These are phyloP conservation scores for Fusarium sp. DNA, from an alignment of 2,329 filamentous ascomycete species.

Conservation along the genomic window DNA sequence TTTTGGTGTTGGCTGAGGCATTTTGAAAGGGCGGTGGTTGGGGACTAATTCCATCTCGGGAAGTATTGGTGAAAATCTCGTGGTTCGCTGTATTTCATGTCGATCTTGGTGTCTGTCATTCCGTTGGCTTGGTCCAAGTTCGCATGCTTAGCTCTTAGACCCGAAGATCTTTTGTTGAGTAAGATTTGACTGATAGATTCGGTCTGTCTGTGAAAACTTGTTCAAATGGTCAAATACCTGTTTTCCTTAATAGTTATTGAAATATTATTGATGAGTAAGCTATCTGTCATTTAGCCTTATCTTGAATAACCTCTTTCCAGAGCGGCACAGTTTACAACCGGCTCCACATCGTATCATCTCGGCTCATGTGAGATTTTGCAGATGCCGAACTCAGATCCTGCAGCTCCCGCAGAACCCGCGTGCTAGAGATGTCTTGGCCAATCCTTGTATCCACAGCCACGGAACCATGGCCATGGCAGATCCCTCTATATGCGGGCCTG, in stretches of 20 bases:
- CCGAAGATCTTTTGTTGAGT: constrained; percentile 28
- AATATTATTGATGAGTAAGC: background rate
- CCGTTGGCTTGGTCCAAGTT: constrained; percentile 29
- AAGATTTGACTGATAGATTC: constrained; percentile 2
- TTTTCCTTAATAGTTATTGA: background rate
- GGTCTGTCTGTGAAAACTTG: background rate
- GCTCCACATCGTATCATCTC: constrained; percentile 12
- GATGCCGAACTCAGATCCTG: constrained; percentile 38
- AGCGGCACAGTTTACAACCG: background rate
- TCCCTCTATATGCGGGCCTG: constrained; percentile 30
- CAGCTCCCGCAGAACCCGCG: constrained; percentile 38
- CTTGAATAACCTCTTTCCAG: background rate
- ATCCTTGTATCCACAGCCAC: constrained; percentile 33
- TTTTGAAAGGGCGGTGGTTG: constrained; percentile 39
- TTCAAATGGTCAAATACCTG: background rate
- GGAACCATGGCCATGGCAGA: constrained; percentile 24
- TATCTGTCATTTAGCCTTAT: background rate
- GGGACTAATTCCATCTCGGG: constrained; percentile 18
- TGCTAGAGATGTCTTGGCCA: constrained; percentile 37
- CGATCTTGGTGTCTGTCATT: constrained; percentile 37
- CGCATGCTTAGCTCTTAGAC: constrained; percentile 16
- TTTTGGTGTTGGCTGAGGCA: constrained; percentile 27
- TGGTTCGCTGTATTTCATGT: constrained; percentile 1
- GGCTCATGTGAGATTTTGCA: constrained; percentile 31
- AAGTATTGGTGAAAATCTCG: constrained; percentile 17